Base-by-base conservation (phyloP, 805 yeast genomes). In the Starmerella powellii region DNA sequence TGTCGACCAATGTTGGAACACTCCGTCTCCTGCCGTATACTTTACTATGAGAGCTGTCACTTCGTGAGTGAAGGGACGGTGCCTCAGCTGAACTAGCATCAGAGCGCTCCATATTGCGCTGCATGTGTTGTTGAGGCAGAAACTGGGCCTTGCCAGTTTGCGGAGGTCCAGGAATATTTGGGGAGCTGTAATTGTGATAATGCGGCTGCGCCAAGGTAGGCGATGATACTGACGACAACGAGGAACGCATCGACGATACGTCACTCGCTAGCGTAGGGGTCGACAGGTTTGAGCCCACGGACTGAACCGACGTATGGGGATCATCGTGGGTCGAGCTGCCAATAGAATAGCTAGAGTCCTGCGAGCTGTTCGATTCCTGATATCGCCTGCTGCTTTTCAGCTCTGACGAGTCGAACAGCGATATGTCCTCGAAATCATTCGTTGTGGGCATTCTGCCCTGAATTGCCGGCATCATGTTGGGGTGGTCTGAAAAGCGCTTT, bases 181-280 rank as follows among this genome's bases (percentile, higher is more conserved):
- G 27, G 15, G 5, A 12, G 30, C 15, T 18, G 23, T 5, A 38
- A 6, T 12, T 11, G 6, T 18, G 15, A n/a, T 28, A 24, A 12
- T 15, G 41, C 15, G 41, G 20, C 28, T 10, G n/a, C 13, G 32
- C 39, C 5, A 52, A 40, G 2, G 49, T 41, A 3, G 57, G 55
- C 6, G 49, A 42, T 4, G 52, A 42, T 4, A 42, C 23, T 2
- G 53, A 48, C 8, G 49, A 43, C 13, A 50, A 24, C 13, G 51
- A 45, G 3, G 55, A 50, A 23, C 57, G 41, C 31, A 52, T 19
- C 13, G 55, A 50, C 13, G 55, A 50, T 18, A 48, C 37, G 34
- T 53, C 57, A 36, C 56, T 51, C 2, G 47, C 32, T 13, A 50
- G 37, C 1, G 57, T 52, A 3, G 56, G 54, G 11, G 53, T 51